Evolutionary conservation across 768 basidiomycete genomes (phyloP).

Genomic region (Lactarius indigo): DNA sequence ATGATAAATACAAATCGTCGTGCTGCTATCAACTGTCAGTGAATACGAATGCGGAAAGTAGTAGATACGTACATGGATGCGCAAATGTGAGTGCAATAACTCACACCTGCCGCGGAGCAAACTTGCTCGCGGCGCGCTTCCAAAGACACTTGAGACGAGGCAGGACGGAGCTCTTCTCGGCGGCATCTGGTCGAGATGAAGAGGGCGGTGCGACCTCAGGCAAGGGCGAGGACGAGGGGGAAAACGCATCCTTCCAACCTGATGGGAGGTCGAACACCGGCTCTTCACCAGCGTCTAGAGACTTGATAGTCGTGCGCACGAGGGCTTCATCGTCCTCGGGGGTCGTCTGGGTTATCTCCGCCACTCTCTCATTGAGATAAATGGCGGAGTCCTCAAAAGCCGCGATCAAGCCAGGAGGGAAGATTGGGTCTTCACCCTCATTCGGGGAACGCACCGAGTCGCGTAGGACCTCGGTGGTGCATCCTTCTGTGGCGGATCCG

Average conservation of each 20-base stretch:
- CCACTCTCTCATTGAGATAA: not conserved
- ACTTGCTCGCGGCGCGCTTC: slow-evolving; percentile 19
- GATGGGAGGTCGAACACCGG: slow-evolving; percentile 15
- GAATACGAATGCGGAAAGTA: not conserved
- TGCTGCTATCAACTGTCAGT: not conserved
- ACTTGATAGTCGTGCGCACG: slow-evolving; percentile 15
- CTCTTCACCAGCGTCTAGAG: slow-evolving; percentile 18
- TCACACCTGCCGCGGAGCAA: slow-evolving; percentile 11
- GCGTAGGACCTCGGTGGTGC: not conserved
- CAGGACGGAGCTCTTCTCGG: slow-evolving; percentile 13
- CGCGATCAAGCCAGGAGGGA: not conserved
- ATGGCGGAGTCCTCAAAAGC: slow-evolving; percentile 6
- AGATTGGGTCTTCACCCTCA: slow-evolving; percentile 1
- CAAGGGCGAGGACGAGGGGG: not conserved
- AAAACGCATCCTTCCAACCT: slow-evolving; percentile 12
- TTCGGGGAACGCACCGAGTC: not conserved
- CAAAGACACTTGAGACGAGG: slow-evolving; percentile 16
- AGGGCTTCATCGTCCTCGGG: slow-evolving; percentile 14
- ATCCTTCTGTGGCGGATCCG: not conserved
- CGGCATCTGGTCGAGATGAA: not conserved
- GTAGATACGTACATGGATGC: slow-evolving; percentile 2
- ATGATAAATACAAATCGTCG: not conserved
- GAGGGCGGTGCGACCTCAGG: not conserved
- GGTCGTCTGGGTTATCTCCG: not conserved
- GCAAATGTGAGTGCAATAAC: not conserved